These are phyloP conservation scores for Melampsora occidentalis DNA, from an alignment of 1,284 basidiomycete genomes.

Conservation along the genomic window DNA sequence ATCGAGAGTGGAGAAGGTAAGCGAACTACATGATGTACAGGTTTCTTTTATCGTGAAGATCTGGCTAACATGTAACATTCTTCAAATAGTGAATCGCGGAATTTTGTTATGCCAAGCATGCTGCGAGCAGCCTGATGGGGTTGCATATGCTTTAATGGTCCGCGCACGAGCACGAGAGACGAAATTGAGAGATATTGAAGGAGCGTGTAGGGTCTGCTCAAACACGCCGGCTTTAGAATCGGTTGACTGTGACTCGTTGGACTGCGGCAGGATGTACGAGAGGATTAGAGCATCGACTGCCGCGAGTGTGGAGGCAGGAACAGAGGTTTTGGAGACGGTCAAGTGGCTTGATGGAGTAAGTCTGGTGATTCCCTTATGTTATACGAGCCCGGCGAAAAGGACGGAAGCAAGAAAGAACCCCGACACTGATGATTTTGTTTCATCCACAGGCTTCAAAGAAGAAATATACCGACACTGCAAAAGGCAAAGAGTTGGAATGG, in stretches of 20 bases:
- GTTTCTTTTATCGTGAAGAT: slow-evolving; percentile 47
- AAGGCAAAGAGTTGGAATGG: no score
- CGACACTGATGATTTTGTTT: no score
- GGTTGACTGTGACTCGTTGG: slow-evolving; percentile 72
- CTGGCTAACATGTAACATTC: background rate
- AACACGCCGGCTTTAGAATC: slow-evolving; percentile 62
- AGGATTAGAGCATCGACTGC: slow-evolving; percentile 60
- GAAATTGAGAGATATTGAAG: slow-evolving; percentile 58
- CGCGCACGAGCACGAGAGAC: slow-evolving; percentile 64
- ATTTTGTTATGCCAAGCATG: slow-evolving; percentile 65
- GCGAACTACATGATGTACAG: slow-evolving; percentile 42
- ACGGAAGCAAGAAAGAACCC: no score
- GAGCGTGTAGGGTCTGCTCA: slow-evolving; percentile 70
- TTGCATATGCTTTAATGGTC: slow-evolving; percentile 63
- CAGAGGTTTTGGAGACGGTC: slow-evolving; percentile 3
- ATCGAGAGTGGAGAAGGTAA: slow-evolving; percentile 40
- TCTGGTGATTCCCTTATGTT: background rate
- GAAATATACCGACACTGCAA: no score
- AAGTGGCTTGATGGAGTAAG: slow-evolving; percentile 1
- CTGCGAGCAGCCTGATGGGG: slow-evolving; percentile 59
- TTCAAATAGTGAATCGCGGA: background rate
- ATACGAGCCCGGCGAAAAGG: no score
- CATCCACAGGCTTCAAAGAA: no score
- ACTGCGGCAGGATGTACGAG: slow-evolving; percentile 77
- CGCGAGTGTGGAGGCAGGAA: background rate